Percentiles rank a stretch among this genome's conserved stretches.
Evolutionary conservation across 2,329 filamentous ascomycete genomes (phyloP).

Genomic region (Biscogniauxia marginata): DNA sequence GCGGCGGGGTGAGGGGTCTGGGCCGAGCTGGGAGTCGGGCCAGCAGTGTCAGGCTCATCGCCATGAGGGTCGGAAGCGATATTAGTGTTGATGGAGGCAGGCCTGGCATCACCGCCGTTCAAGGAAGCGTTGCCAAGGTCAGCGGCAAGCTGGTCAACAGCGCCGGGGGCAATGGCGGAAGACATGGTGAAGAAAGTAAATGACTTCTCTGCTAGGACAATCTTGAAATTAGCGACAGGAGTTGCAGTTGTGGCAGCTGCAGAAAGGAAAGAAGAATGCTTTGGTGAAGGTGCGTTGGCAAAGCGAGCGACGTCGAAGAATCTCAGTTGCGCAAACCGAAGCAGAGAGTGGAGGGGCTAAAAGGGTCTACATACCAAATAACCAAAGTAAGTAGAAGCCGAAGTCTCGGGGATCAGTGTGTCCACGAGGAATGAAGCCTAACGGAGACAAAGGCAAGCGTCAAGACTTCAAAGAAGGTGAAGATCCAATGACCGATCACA

Average conservation of each 20-base stretch:
- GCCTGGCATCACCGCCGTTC: constrained; percentile 65
- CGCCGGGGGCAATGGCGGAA: constrained; percentile 55
- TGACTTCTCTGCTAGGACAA: constrained; percentile 14
- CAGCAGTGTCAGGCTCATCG: constrained; percentile 63
- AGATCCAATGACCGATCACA: constrained; percentile 17
- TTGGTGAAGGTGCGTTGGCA: constrained; percentile 1
- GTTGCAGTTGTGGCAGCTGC: background rate
- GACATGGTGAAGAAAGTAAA: constrained; percentile 48
- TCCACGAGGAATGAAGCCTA: constrained; percentile 19
- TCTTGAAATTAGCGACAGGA: constrained; percentile 10
- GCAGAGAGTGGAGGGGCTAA: background rate
- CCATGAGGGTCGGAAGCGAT: constrained; percentile 53
- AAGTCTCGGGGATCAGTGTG: constrained; percentile 14
- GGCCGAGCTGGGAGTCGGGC: constrained; percentile 70
- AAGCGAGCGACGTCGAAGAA: background rate
- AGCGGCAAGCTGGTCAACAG: constrained; percentile 77
- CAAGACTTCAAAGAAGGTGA: constrained; percentile 19
- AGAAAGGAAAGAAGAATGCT: background rate
- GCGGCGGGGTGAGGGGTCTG: constrained; percentile 74
- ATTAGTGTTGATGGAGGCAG: constrained; percentile 73
- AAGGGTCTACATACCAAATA: constrained; percentile 14
- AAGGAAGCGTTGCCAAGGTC: constrained; percentile 72
- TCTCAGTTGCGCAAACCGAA: background rate
- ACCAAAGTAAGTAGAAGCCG: constrained; percentile 14
- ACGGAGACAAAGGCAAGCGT: constrained; percentile 22